Percentiles rank a stretch among this genome's conserved stretches.
phyloP scores from a whole-genome alignment of 2,329 filamentous ascomycete species.

The Arachnomyces sp. region DNA sequence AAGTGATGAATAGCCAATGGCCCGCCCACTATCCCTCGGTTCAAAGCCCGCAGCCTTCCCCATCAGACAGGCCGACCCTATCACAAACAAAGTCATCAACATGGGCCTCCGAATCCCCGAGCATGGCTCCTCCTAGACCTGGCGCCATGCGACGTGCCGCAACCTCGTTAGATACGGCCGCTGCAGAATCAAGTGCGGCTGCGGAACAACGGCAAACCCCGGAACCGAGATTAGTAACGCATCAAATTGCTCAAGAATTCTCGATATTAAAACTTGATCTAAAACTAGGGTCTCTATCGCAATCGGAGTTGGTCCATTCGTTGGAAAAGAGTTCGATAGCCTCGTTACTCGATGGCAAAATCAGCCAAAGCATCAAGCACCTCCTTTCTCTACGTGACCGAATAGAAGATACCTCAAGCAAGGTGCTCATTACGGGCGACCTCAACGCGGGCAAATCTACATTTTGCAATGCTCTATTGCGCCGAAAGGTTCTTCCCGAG shows the following conservation, averaged over 20 bases:
- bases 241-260: slow-evolving; percentile 91
- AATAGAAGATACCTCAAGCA: slow-evolving; percentile 95
- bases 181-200: slow-evolving; percentile 65
- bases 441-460: slow-evolving; percentile 97
- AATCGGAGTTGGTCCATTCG: slow-evolving; percentile 87
- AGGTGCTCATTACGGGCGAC: slow-evolving; percentile 91
- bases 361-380: slow-evolving; percentile 87
- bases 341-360: slow-evolving; percentile 84
- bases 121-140: slow-evolving; percentile 31
- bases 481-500: slow-evolving; percentile 86
- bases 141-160: slow-evolving; percentile 60
- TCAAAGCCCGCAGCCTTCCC: slow-evolving; percentile 20
- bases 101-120: slow-evolving; percentile 1
- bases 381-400: slow-evolving; percentile 78
- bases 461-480: slow-evolving; percentile 93
- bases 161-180: slow-evolving; percentile 58
- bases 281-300: slow-evolving; percentile 77
- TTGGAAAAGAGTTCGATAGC: slow-evolving; percentile 88
- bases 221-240: slow-evolving; percentile 79
- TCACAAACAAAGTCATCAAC: slow-evolving; percentile 18
- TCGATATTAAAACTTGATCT: slow-evolving; percentile 91
- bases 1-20: slow-evolving; percentile 85
- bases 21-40: slow-evolving; percentile 85
- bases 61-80: slow-evolving; percentile 28
- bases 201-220: slow-evolving; percentile 53